These are phyloP conservation scores for Thalassiosira exigua DNA, from an alignment of 352 stramenopile species.

Conservation along the genomic window DNA sequence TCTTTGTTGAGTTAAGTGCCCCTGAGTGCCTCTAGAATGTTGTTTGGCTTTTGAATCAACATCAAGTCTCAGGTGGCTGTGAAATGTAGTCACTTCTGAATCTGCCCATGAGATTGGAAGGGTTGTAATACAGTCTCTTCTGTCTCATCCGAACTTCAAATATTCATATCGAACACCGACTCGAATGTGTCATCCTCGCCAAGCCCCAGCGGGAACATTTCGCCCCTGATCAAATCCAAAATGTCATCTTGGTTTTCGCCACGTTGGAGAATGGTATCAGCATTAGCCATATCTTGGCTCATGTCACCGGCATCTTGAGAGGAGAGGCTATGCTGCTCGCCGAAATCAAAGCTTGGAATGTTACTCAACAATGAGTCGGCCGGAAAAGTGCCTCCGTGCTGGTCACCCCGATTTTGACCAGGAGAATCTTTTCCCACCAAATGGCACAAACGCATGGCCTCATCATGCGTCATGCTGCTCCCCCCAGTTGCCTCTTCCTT, in stretches of 20 bases:
- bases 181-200: conserved; percentile 18
- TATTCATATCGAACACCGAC: too few relatives aligned
- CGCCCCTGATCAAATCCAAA: conserved; percentile 40
- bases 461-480: conserved; percentile 33
- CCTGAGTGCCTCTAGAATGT: too few relatives aligned
- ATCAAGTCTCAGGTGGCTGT: too few relatives aligned
- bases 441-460: conserved; percentile 27
- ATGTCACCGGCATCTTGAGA: conserved; percentile 29
- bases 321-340: conserved; percentile 33
- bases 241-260: conserved; percentile 18
- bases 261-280: conserved; percentile 2
- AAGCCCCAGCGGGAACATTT: conserved; percentile 12
- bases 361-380: conserved; percentile 5
- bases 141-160: too few relatives aligned
- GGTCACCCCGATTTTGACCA: conserved; percentile 13
- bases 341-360: conserved; percentile 33
- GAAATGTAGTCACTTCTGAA: too few relatives aligned
- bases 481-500: conserved; percentile 3
- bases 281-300: conserved; percentile 6
- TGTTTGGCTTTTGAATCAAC: too few relatives aligned
- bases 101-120: too few relatives aligned
- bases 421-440: conserved; percentile 30
- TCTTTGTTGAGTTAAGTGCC: too few relatives aligned
- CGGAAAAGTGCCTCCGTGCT: not conserved
- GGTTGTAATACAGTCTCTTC: too few relatives aligned